These are phyloP conservation scores for Anisogramma anomala DNA, from an alignment of 2,329 filamentous ascomycete species.

Conservation along the genomic window DNA sequence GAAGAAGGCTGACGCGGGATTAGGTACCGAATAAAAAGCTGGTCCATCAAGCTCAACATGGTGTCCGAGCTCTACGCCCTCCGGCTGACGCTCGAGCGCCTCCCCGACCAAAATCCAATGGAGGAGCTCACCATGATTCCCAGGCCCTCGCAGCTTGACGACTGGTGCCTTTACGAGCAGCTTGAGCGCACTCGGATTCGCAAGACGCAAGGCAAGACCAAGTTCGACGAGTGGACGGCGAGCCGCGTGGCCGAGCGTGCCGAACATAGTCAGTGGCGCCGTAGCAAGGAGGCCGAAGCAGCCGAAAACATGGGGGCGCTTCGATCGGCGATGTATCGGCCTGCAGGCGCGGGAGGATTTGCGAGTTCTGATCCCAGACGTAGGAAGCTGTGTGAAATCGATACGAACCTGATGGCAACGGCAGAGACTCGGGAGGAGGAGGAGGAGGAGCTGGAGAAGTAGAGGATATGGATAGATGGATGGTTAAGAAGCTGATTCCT, in stretches of 20 bases:
- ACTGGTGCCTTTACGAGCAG: conserved; percentile 41
- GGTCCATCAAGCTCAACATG: conserved; percentile 31
- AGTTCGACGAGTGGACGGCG: conserved; percentile 31
- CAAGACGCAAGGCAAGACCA: conserved; percentile 27
- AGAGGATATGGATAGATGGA: background rate
- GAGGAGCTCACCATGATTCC: conserved; percentile 34
- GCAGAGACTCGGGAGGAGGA: conserved; percentile 2
- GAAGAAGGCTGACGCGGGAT: background rate
- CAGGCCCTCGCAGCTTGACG: conserved; percentile 42
- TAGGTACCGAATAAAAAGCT: conserved; percentile 39
- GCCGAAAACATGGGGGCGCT: conserved; percentile 12
- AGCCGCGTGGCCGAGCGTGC: conserved; percentile 21
- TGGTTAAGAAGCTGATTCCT: background rate
- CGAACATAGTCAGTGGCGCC: conserved; percentile 12
- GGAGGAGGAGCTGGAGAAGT: background rate
- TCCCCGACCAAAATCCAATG: conserved; percentile 30
- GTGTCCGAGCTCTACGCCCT: conserved; percentile 31
- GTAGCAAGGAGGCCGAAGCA: conserved; percentile 14
- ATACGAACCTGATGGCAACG: conserved; percentile 1
- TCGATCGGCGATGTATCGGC: conserved; percentile 7
- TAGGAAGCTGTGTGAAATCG: conserved; percentile 16
- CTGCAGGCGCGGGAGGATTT: background rate
- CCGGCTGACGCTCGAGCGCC: conserved; percentile 35
- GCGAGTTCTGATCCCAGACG: conserved; percentile 5
- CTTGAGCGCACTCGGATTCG: conserved; percentile 32